Conservation (phyloP, 108 stramenopile genomes). For the Conticribra guillardii region DNA sequence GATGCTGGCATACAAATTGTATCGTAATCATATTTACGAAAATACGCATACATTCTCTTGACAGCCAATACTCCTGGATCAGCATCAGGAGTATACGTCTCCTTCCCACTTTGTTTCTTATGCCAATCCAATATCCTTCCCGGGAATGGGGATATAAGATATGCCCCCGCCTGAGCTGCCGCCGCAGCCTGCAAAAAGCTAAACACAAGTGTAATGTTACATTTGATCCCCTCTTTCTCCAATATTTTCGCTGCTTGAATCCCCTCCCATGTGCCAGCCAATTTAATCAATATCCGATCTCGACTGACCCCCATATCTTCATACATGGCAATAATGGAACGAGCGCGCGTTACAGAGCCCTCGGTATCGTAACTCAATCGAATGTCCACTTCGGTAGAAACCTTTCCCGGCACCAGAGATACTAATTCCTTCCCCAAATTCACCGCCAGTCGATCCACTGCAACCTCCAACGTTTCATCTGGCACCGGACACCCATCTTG, state of each 20-base stretch:
- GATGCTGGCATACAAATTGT: conserved; percentile 98
- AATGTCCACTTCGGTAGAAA: conserved; percentile 98
- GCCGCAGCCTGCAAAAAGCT: conserved; percentile 95
- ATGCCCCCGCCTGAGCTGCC: conserved; percentile 92
- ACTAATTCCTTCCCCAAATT: conserved; percentile 92
- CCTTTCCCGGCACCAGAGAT: conserved; percentile 87
- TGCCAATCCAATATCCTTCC: conserved; percentile 98
- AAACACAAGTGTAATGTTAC: conserved; percentile 97
- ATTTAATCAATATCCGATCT: conserved; percentile 93
- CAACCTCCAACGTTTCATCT: conserved; percentile 53
- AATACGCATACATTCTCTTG: conserved; percentile 91
- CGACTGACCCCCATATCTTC: conserved; percentile 80
- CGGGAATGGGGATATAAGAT: conserved; percentile 96
- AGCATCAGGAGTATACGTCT: conserved; percentile 68
- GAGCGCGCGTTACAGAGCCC: conserved; percentile 81
- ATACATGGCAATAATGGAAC: conserved; percentile 93
- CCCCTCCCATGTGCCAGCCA: conserved; percentile 99
- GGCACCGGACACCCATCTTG: conserved; percentile 63
- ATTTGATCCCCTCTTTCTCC: conserved; percentile 93
- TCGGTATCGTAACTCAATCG: conserved; percentile 94
- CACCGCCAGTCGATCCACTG: conserved; percentile 95
- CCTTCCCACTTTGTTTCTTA: conserved; percentile 67
- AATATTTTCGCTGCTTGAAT: conserved; percentile 92
- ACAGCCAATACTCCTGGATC: conserved; percentile 95
- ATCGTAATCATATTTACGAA: conserved; percentile 74